Evolutionary conservation across 169 alveolate genomes (phyloP), one percentile per base, ranked within the genome.

Genomic region (Plasmodium relictum): DNA sequence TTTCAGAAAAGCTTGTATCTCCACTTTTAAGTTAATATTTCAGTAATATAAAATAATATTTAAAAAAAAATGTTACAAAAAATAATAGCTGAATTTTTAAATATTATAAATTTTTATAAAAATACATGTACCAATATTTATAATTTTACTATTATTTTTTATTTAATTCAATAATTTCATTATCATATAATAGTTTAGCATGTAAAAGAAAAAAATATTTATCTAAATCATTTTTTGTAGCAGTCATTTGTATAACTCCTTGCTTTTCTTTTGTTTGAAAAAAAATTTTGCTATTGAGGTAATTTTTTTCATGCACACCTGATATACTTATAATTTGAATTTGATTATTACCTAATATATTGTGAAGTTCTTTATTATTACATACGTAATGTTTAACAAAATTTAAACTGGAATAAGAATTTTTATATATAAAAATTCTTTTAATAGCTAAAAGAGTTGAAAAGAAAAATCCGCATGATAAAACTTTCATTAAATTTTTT

Each of bases 301-400:
- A 80, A 80, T 69, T 80, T 80, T 80, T 66, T 68, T 80, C 73
- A 52, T 80, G 83, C 37, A 68, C 18, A 26, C 90, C 90, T 10
- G 90, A 80, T 66, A 66, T 80, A 31, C 90, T 80, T 70, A 80
- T 66, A 18, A 80, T 80, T 80, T 80, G 90, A 50, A 80, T 69
- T 80, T 68, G 73, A n/a, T 59, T 69, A 68, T 80, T 41, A 5
- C 73, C 73, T 61, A 80, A 22, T 8, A 80, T 68, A 8, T 56
- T 66, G n/a, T 26, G 50, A 24, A 80, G 72, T 16, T 80, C 56
- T 42, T 80, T 61, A 80, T 80, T 80, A n/a, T 70, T 42, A 39
- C 50, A 71, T 1, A 80, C 90, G 68, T 66, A 80, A 61, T 56
- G n/a, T 61, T 80, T 80, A 10, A 80, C 90, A 42, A 66, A 80